phyloP scores from a whole-genome alignment of 179 eudicot genomes.

The Silene noctiflora region DNA sequence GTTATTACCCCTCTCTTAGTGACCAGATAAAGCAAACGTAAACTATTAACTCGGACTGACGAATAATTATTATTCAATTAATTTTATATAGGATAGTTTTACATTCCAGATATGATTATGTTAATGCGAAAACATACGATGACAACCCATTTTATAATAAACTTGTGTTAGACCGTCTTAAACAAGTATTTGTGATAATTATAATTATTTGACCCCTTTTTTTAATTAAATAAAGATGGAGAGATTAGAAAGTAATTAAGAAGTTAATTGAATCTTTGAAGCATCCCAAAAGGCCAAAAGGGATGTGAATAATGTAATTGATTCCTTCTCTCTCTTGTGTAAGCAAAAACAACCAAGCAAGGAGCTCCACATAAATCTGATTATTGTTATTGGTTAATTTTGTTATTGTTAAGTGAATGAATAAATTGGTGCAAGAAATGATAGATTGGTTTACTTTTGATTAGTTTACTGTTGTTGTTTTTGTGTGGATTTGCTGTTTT shows the following conservation, averaged over 20 bases:
- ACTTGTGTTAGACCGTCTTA: too few relatives aligned
- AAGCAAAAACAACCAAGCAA: neutral
- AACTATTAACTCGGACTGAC: too few relatives aligned
- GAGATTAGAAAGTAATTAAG: neutral
- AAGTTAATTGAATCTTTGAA: constrained; percentile 35
- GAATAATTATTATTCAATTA: too few relatives aligned
- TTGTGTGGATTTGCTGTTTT: neutral
- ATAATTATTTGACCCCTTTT: too few relatives aligned
- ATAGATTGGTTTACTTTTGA: neutral
- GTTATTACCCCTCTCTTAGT: too few relatives aligned
- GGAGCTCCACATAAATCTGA: neutral
- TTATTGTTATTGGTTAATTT: too few relatives aligned
- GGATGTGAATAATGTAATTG: constrained; percentile 16
- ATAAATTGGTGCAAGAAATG: neutral
- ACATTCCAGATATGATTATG: too few relatives aligned
- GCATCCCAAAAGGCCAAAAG: constrained; percentile 30
- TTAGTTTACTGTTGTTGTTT: neutral
- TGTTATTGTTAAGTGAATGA: neutral
- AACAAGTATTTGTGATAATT: too few relatives aligned
- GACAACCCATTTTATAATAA: too few relatives aligned
- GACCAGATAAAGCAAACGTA: too few relatives aligned
- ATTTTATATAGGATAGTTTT: too few relatives aligned
- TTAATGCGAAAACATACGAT: too few relatives aligned
- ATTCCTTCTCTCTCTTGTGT: neutral
- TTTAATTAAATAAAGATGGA: neutral